A percentile compares a stretch with the other conserved stretches of the same genome.
Conservation (phyloP, 805 yeast species). For the Blastobotrys terrestris region DNA sequence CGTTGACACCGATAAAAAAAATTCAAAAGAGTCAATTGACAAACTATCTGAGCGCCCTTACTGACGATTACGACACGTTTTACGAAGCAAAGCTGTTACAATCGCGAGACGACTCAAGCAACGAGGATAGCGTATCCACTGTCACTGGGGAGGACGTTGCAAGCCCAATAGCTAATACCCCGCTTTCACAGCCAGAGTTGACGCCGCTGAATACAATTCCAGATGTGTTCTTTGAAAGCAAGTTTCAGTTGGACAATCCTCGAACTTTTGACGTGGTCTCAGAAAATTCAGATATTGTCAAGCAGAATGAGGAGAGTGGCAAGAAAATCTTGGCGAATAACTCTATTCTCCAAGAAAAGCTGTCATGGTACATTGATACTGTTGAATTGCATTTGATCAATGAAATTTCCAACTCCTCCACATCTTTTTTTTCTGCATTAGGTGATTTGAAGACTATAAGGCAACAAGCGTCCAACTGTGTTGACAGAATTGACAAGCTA, state of each 20-base stretch:
- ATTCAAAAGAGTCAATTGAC: constrained; percentile 40
- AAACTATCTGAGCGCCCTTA: constrained; percentile 39
- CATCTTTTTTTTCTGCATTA: constrained; percentile 77
- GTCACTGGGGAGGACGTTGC: neutral
- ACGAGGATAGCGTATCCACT: neutral
- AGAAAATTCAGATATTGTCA: constrained; percentile 45
- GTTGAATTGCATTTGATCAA: constrained; percentile 75
- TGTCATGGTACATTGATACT: constrained; percentile 76
- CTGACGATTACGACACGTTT: constrained; percentile 37
- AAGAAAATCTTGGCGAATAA: constrained; percentile 43
- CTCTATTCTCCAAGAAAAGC: constrained; percentile 61
- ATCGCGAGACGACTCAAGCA: constrained; percentile 3
- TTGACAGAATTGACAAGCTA: constrained; percentile 43
- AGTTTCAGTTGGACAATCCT: constrained; percentile 84
- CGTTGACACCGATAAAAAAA: constrained; percentile 47
- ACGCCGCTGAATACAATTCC: constrained; percentile 52
- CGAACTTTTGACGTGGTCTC: constrained; percentile 71
- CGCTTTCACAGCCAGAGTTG: constrained; percentile 9
- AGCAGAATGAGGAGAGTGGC: constrained; percentile 21
- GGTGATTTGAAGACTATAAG: constrained; percentile 64
- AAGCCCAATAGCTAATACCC: neutral
- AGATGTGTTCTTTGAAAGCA: constrained; percentile 53
- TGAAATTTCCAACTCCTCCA: constrained; percentile 80
- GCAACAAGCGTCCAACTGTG: constrained; percentile 44
- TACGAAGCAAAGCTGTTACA: constrained; percentile 10